These are phyloP conservation scores for Mortierella sp. DNA, from an alignment of 371 early-diverging fungal species.

Conservation along the genomic window DNA sequence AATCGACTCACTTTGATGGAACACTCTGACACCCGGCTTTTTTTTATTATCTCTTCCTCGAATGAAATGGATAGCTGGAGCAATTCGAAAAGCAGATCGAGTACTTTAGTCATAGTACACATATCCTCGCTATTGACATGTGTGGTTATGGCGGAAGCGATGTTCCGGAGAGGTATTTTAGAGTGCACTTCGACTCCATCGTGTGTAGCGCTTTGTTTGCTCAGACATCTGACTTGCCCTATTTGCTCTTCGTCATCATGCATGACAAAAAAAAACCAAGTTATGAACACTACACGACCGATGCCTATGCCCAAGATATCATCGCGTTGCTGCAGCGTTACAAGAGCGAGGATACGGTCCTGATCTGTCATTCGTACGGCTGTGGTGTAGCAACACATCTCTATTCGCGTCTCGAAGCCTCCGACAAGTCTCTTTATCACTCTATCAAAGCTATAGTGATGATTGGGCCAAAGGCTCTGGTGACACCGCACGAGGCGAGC, in stretches of 20 bases:
- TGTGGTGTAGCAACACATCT: conserved; percentile 69
- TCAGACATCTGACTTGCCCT: neutral
- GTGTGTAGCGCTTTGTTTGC: too few relatives aligned
- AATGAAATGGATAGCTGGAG: conserved; percentile 55
- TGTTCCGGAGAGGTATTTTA: conserved; percentile 57
- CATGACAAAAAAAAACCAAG: too few relatives aligned
- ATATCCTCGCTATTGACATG: conserved; percentile 75
- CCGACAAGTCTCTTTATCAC: conserved; percentile 13
- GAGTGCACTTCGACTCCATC: neutral
- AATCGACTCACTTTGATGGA: neutral
- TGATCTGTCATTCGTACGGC: conserved; percentile 78
- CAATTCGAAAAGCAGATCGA: conserved; percentile 76
- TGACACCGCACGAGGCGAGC: conserved; percentile 59
- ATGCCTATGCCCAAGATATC: conserved; percentile 65
- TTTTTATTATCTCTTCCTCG: neutral
- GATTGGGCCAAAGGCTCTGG: conserved; percentile 69
- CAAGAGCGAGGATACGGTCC: conserved; percentile 66
- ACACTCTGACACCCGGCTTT: neutral
- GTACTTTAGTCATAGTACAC: conserved; percentile 73
- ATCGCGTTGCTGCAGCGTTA: conserved; percentile 65
- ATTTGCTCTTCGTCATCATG: neutral
- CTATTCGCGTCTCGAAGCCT: conserved; percentile 47
- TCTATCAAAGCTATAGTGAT: conserved; percentile 66
- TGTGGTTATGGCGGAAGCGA: conserved; percentile 76
- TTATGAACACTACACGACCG: conserved; percentile 66